Base-by-base conservation (phyloP, 371 early-diverging fungal genomes). In the Apophysomyces ossiformis region DNA sequence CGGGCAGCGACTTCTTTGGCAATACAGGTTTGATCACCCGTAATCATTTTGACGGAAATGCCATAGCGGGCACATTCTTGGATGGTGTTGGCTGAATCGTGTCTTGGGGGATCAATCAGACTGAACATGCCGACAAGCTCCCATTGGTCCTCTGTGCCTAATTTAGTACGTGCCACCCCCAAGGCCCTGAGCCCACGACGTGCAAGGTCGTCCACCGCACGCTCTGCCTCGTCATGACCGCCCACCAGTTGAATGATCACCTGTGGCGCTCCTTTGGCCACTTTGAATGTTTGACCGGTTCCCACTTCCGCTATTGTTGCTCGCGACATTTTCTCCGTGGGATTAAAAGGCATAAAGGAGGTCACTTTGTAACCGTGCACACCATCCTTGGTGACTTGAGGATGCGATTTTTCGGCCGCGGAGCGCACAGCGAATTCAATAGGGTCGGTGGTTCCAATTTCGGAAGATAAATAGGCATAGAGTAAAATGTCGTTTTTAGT, bases 251-350 rank as follows among this genome's bases (percentile, higher is more conserved):
- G 78, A 62, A 93, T 83, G 61, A 96, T 93, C 26, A 95, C 96
- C 73, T 95, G 96, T 16, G 97, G 97, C 18, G 97, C 96, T 67
- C 97, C 97, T 85, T 97, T 97, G 70, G 95, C 94, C 36, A 92
- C 92, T 69, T 90, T 85, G 83, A 94, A 96, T 35, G 81, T 76
- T 8, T 37, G 61, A 84, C 85, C 56, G 81, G 87, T 35, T 84
- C 90, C 16, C 84, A 75, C 47, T 83, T 76, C 69, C 90, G 87
- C 62, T 43, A 96, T 90, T 5, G 91, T 93, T 54, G 96, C 95
- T 78, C 92, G 92, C 43, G 96, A 94, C 80, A 93, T 87, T 75
- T 96, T 97, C 66, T 93, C 90, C 8, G 83, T 84, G 4, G 97
- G 95, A 76, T 97, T 94, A 85, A 97, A 97, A 5, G 97, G 97